A percentile compares a stretch with the other conserved stretches of the same genome.
These are phyloP conservation scores for Penicillium taxi DNA, from an alignment of 495 filamentous ascomycete genomes.

Conservation along the genomic window DNA sequence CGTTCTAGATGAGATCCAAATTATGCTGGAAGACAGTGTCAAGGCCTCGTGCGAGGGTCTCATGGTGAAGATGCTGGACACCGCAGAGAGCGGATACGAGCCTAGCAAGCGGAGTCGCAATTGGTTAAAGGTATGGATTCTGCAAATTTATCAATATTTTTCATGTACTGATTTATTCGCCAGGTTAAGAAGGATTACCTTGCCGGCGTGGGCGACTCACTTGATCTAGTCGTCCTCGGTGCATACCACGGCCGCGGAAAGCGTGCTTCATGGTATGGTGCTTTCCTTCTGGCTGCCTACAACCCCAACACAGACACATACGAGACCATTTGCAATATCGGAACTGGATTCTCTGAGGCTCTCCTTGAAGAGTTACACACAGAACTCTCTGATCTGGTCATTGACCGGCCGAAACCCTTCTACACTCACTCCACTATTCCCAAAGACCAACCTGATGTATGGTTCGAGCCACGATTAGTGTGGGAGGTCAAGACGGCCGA, in stretches of 20 bases:
- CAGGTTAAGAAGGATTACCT: conserved; percentile 98
- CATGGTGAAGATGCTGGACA: conserved; percentile 99
- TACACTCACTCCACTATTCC: conserved; percentile 75
- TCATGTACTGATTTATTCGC: background rate
- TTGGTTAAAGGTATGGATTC: conserved; percentile 75
- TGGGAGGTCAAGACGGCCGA: conserved; percentile 99
- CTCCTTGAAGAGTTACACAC: conserved; percentile 74
- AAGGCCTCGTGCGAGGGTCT: conserved; percentile 93
- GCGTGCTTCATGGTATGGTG: conserved; percentile 87
- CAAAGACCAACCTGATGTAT: conserved; percentile 94
- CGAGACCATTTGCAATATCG: conserved; percentile 97
- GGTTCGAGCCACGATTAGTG: conserved; percentile 89
- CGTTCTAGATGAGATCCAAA: conserved; percentile 86
- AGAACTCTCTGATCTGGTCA: conserved; percentile 60
- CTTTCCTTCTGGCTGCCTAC: conserved; percentile 91
- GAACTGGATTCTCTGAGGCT: conserved; percentile 89
- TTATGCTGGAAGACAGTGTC: conserved; percentile 82
- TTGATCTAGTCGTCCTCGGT: conserved; percentile 92
- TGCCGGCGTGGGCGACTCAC: conserved; percentile 82
- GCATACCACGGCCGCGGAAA: conserved; percentile 94
- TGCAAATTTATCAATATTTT: background rate
- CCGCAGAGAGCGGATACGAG: conserved; percentile 83
- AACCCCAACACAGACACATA: conserved; percentile 69
- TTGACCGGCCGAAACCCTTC: conserved; percentile 88
- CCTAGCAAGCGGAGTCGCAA: conserved; percentile 92